Base-by-base conservation (phyloP, 495 filamentous ascomycete genomes). In the Podospora pseudoanserina region DNA sequence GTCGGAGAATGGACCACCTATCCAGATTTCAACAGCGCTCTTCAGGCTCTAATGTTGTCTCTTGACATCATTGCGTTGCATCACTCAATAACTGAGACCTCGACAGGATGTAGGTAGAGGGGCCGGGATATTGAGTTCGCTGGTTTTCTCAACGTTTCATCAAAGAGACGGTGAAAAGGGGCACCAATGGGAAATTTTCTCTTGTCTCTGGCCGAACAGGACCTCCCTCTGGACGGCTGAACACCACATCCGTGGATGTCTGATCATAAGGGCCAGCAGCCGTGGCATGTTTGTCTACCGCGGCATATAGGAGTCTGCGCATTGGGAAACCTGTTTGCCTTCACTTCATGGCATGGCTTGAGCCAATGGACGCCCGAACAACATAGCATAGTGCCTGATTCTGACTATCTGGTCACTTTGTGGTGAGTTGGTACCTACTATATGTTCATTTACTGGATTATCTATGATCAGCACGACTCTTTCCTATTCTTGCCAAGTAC, bases 11-110 rank as follows among this genome's bases (percentile, higher is more conserved):
- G 23, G 23, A 23, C 23, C 23, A 23, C 23, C 23, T 23, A 23
- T 23, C 23, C 23, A 23, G 23, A 23, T 23, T 23, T 23, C 23
- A 23, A 1, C 23, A 23, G 23, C 23, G 23, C 23, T 23, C 23
- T 23, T 23, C 23, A 23, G 23, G 23, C 23, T 23, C 23, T 23
- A 23, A 23, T 32, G 30, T 44, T 64, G 54, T 26, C 3, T 32
- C 44, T 53, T 69, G 70, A 72, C 70, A 72, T 72, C 70, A 72
- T 68, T 28, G 44, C 19, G 70, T 72, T 64, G 60, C 70, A 72
- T 64, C 60, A 18, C 2, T n/a, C 16, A n/a, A 67, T 60, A 56
- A 39, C 18, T n/a, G 15, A 61, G 59, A 13, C 16, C 30, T n/a
- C n/a, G 16, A 39, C 15, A 13, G 16, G 4, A 28, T 63, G 61